phyloP scores from a whole-genome alignment of 2,329 filamentous ascomycete genomes.

The Cercospora canescens region DNA sequence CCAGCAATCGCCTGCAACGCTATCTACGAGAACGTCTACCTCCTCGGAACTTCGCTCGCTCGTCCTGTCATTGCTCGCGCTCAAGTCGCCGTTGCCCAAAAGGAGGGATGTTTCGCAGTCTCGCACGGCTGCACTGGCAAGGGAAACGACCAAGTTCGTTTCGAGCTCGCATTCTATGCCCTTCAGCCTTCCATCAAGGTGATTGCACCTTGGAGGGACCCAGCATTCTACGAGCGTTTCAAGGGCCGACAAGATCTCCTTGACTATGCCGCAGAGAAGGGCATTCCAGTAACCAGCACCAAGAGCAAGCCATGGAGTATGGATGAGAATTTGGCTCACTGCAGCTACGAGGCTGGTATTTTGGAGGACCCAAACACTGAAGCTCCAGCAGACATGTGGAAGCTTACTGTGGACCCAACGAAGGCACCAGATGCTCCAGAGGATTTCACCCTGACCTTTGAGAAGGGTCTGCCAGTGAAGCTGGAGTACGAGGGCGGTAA shows the following conservation, averaged over 20 bases:
- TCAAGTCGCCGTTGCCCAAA: constrained; percentile 64
- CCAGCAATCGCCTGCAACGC: constrained; percentile 72
- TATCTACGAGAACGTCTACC: constrained; percentile 61
- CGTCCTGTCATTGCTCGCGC: constrained; percentile 69
- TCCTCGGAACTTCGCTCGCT: constrained; percentile 59
- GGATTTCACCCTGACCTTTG: constrained; percentile 71
- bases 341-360: constrained; percentile 76
- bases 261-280: constrained; percentile 66
- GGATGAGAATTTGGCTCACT: constrained; percentile 74
- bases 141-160: constrained; percentile 66
- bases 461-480: constrained; percentile 73
- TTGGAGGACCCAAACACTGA: constrained; percentile 66
- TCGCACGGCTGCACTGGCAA: constrained; percentile 62
- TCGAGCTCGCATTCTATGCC: constrained; percentile 64
- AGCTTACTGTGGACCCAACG: constrained; percentile 63
- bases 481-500: constrained; percentile 56
- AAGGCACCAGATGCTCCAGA: constrained; percentile 70
- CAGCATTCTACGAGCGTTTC: constrained; percentile 70
- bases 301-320: constrained; percentile 70
- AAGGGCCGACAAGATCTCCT: constrained; percentile 71
- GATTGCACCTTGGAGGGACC: constrained; percentile 73
- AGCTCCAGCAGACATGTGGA: constrained; percentile 80
- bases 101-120: constrained; percentile 56
- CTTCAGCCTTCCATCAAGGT: constrained; percentile 67
- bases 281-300: constrained; percentile 71